A percentile compares a stretch with the other conserved stretches of the same genome.
These are phyloP conservation scores for Boletus smithii DNA, from an alignment of 1,284 basidiomycete genomes.

Conservation along the genomic window DNA sequence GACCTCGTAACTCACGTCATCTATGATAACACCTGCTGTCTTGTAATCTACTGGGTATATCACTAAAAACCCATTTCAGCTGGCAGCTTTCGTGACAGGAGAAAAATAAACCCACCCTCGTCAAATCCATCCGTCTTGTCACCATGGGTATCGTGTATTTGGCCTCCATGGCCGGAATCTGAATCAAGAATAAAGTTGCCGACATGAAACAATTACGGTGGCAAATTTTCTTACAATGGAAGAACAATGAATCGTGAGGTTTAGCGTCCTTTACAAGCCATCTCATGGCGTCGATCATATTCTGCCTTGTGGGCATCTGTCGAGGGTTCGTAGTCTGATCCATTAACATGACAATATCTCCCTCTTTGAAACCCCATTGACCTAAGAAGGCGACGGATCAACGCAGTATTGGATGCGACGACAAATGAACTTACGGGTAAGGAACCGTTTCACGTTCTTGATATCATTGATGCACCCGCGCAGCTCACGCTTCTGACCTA, in stretches of 20 bases:
- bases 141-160: constrained; percentile 66
- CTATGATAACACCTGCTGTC: constrained; percentile 63
- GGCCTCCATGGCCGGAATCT: constrained; percentile 86
- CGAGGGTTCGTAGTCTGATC: constrained; percentile 65
- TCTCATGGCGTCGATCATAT: constrained; percentile 81
- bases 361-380: constrained; percentile 59
- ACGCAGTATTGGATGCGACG: neutral
- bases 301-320: constrained; percentile 67
- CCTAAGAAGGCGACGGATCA: constrained; percentile 35
- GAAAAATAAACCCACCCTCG: constrained; percentile 47
- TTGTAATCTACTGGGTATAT: constrained; percentile 79
- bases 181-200: neutral
- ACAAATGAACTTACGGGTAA: constrained; percentile 51
- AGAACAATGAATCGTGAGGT: constrained; percentile 80
- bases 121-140: constrained; percentile 68
- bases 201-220: neutral
- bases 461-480: constrained; percentile 85
- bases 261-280: constrained; percentile 82
- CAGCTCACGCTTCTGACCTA: constrained; percentile 58
- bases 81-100: neutral
- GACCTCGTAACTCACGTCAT: constrained; percentile 57
- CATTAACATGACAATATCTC: constrained; percentile 77
- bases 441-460: constrained; percentile 64
- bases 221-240: constrained; percentile 62
- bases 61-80: constrained; percentile 35